These are phyloP conservation scores for Begonia loranthoides DNA, from an alignment of 306 rosid species.

Conservation along the genomic window DNA sequence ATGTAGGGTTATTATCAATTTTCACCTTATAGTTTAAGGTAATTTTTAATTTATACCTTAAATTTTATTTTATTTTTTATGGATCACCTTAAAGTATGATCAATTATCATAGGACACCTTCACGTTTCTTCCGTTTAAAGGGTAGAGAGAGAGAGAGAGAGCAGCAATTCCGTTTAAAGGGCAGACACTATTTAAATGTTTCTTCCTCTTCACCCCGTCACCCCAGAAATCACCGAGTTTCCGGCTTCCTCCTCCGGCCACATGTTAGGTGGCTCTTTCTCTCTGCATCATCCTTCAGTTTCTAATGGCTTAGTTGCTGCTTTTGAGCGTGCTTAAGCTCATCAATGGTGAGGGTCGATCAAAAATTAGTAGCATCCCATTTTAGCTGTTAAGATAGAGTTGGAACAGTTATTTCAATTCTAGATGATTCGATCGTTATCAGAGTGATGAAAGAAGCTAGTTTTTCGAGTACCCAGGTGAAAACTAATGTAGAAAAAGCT, in stretches of 20 bases:
- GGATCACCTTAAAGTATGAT: no score
- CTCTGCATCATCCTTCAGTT: constrained; percentile 54
- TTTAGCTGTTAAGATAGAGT: constrained; percentile 68
- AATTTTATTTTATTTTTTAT: no score
- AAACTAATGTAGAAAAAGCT: constrained; percentile 79
- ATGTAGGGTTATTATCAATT: no score
- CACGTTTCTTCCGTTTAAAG: no score
- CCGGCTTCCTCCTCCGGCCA: constrained; percentile 71
- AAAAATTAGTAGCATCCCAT: constrained; percentile 91
- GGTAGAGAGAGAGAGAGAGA: no score
- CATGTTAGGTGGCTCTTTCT: constrained; percentile 39
- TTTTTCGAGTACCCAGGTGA: constrained; percentile 72
- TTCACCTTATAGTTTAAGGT: no score
- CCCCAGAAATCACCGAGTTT: no score
- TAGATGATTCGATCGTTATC: constrained; percentile 94
- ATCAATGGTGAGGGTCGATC: constrained; percentile 85
- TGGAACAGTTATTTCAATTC: constrained; percentile 70
- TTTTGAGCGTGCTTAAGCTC: constrained; percentile 91
- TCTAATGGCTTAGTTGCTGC: constrained; percentile 97
- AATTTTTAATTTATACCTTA: no score
- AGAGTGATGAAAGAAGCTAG: constrained; percentile 94
- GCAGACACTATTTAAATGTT: no score
- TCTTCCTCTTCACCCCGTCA: no score
- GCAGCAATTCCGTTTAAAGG: no score
- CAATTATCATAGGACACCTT: no score